Evolutionary conservation across 768 basidiomycete species (phyloP).

Genomic region (Lentinus tigrinus): DNA sequence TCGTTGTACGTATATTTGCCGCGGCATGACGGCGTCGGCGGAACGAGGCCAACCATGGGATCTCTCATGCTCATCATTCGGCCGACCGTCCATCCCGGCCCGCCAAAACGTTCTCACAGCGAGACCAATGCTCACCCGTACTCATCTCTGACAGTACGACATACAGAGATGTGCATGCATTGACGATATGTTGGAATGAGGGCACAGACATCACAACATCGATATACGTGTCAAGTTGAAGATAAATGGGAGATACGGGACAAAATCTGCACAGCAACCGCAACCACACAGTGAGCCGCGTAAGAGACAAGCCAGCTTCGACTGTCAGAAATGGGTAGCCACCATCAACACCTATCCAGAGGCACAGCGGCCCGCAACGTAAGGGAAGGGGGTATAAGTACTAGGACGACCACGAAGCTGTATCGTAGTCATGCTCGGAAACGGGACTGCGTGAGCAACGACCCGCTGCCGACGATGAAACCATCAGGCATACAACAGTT

Average conservation of each 20-base stretch:
- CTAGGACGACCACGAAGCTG: background rate
- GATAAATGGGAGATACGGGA: background rate
- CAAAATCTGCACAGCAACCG: slow-evolving; percentile 15
- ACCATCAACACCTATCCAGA: slow-evolving; percentile 20
- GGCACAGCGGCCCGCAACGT: slow-evolving; percentile 12
- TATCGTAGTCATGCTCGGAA: background rate
- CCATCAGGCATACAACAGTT: background rate
- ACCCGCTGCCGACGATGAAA: background rate
- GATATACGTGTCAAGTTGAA: background rate
- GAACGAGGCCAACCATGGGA: background rate
- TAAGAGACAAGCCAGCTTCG: slow-evolving; percentile 7
- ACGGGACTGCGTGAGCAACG: background rate
- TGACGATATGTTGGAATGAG: background rate
- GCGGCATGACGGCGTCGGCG: no score
- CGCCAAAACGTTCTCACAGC: no score
- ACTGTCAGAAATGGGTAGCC: background rate
- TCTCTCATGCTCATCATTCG: background rate
- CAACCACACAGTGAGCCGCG: slow-evolving; percentile 10
- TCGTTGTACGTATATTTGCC: background rate
- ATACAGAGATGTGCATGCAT: background rate
- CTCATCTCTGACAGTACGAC: background rate
- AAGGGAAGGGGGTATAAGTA: slow-evolving; percentile 14
- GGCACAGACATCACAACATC: slow-evolving; percentile 14
- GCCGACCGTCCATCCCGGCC: no score
- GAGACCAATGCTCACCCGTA: no score